Evolutionary conservation across 2,329 filamentous ascomycete species (phyloP).

Genomic region (Fusarium sp.): DNA sequence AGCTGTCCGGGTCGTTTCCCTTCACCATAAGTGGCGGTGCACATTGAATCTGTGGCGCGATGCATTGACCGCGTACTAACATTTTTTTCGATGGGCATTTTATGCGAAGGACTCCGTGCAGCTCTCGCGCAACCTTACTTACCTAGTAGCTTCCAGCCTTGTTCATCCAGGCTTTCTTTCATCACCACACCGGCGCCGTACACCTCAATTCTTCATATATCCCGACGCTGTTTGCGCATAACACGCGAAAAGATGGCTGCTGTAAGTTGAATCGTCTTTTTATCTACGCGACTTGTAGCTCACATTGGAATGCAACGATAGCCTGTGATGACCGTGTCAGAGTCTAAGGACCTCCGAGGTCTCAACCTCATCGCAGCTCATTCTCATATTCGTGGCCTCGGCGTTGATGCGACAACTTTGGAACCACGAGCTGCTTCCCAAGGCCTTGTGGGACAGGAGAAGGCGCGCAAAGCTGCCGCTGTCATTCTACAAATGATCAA

Average conservation of each 20-base stretch:
- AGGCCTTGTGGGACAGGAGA: conserved; percentile 94
- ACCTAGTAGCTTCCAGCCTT: conserved; percentile 28
- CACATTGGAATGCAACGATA: conserved; percentile 47
- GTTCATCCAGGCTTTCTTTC: conserved; percentile 18
- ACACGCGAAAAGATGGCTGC: conserved; percentile 60
- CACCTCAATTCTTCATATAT: conserved; percentile 22
- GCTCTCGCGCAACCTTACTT: conserved; percentile 22
- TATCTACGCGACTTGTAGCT: conserved; percentile 19
- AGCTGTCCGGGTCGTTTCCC: neutral
- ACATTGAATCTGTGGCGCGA: conserved; percentile 23
- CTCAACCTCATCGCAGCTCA: conserved; percentile 98
- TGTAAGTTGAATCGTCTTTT: conserved; percentile 55
- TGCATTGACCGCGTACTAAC: conserved; percentile 35
- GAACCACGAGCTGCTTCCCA: conserved; percentile 88
- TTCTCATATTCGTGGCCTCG: conserved; percentile 95
- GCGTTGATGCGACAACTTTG: conserved; percentile 90
- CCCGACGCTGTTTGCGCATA: conserved; percentile 33
- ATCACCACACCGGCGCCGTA: conserved; percentile 16
- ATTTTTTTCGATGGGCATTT: conserved; percentile 7
- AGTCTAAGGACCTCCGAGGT: conserved; percentile 94
- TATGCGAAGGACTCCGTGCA: conserved; percentile 30
- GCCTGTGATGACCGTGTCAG: conserved; percentile 82
- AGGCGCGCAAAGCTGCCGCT: conserved; percentile 94
- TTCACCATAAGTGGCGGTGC: conserved; percentile 27
- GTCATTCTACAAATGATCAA: conserved; percentile 99